Evolutionary conservation across 2,329 filamentous ascomycete genomes (phyloP).

Genomic region (Colletotrichum musae): DNA sequence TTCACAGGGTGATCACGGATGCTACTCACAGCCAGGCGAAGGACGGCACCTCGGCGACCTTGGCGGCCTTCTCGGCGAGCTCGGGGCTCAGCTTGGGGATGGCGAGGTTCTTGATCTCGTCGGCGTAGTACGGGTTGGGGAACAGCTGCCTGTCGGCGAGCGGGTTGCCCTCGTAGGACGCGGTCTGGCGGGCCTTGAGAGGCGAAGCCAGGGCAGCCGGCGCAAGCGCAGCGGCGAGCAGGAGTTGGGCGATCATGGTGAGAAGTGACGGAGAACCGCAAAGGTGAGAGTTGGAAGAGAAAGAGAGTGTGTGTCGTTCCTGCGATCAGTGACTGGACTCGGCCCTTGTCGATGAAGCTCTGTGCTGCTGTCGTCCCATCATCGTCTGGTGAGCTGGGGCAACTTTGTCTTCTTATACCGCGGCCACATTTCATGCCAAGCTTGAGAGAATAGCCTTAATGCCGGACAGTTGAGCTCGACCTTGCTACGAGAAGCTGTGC

Average conservation of each 20-base stretch:
- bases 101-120: conserved; percentile 59
- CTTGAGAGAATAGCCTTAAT: conserved; percentile 16
- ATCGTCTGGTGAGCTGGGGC: neutral
- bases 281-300: neutral
- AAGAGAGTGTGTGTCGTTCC: conserved; percentile 12
- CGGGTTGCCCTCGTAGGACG: conserved; percentile 54
- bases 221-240: conserved; percentile 36
- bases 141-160: conserved; percentile 52
- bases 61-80: conserved; percentile 54
- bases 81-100: conserved; percentile 67
- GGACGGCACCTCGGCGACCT: conserved; percentile 49
- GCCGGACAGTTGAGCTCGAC: neutral
- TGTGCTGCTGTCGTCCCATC: neutral
- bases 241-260: conserved; percentile 19
- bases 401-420: conserved; percentile 29
- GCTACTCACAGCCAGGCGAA: conserved; percentile 48
- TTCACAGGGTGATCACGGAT: neutral
- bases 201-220: conserved; percentile 33
- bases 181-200: conserved; percentile 28
- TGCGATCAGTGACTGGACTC: neutral
- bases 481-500: neutral
- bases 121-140: conserved; percentile 54
- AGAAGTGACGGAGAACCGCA: neutral
- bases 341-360: conserved; percentile 2
- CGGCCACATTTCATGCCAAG: neutral